Percentiles rank a stretch among this genome's conserved stretches.
These are phyloP conservation scores for Pseudevernia furfuracea DNA, from an alignment of 495 filamentous ascomycete species.

Conservation along the genomic window DNA sequence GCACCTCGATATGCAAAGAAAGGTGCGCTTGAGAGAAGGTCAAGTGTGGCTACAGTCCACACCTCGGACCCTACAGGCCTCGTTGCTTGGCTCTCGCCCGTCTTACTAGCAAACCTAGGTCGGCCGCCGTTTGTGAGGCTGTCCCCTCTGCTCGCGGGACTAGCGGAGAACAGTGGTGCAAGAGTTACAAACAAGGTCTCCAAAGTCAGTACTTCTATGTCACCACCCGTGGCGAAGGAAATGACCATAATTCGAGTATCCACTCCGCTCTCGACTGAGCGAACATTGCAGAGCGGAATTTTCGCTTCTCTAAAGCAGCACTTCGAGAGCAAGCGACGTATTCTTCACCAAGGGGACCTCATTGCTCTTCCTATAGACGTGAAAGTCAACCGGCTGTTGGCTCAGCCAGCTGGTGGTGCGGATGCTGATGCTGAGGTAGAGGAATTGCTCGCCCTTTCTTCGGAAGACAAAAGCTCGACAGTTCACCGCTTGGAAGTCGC, in stretches of 20 bases:
- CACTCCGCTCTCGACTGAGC: slow-evolving; percentile 79
- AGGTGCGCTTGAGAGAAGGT: slow-evolving; percentile 34
- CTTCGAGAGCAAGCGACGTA: slow-evolving; percentile 68
- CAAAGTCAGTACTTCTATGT: slow-evolving; percentile 48
- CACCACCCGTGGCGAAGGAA: slow-evolving; percentile 80
- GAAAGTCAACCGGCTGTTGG: slow-evolving; percentile 17
- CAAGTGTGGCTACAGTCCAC: slow-evolving; percentile 40
- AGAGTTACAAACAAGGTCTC: slow-evolving; percentile 36
- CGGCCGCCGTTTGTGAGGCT: slow-evolving; percentile 65
- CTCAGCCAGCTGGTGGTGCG: slow-evolving; percentile 10
- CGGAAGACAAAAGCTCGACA: background rate
- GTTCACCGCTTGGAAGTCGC: slow-evolving; percentile 49
- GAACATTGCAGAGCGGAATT: slow-evolving; percentile 70
- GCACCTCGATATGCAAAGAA: slow-evolving; percentile 46
- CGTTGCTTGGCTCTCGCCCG: slow-evolving; percentile 71
- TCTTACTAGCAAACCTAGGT: slow-evolving; percentile 77
- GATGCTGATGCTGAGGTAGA: slow-evolving; percentile 22
- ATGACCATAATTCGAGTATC: slow-evolving; percentile 84
- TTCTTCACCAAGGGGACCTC: slow-evolving; percentile 78
- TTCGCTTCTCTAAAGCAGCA: slow-evolving; percentile 78
- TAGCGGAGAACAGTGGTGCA: slow-evolving; percentile 6
- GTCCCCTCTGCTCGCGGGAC: slow-evolving; percentile 42
- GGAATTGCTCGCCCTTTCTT: slow-evolving; percentile 19
- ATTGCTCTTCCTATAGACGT: slow-evolving; percentile 78
- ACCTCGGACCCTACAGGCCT: slow-evolving; percentile 35